Conservation (phyloP, 352 stramenopile genomes). For the Phytophthora agathidicida region DNA sequence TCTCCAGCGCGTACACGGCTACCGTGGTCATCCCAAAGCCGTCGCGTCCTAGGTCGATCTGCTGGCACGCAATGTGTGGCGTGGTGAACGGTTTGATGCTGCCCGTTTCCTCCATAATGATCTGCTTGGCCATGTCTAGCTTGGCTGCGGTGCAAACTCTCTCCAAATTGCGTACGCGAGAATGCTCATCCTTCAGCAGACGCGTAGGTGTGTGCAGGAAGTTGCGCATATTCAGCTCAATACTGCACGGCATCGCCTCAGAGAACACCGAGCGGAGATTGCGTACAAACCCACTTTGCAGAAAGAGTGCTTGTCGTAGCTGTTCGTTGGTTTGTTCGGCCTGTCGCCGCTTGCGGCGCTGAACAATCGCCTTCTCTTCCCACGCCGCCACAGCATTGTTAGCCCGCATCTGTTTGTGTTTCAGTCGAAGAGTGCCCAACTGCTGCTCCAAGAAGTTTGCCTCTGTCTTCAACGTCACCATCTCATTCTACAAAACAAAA, state of each 20-base stretch:
- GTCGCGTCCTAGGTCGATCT: constrained; percentile 22
- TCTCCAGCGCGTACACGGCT: constrained; percentile 33
- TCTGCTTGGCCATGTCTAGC: constrained; percentile 33
- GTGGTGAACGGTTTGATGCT: constrained; percentile 17
- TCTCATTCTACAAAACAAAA: constrained; percentile 21
- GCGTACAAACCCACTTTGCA: constrained; percentile 30
- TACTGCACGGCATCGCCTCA: constrained; percentile 20
- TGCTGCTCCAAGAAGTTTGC: constrained; percentile 45
- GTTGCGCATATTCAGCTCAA: constrained; percentile 37
- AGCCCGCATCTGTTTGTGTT: constrained; percentile 42
- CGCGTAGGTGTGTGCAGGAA: constrained; percentile 35
- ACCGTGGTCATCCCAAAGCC: constrained; percentile 42
- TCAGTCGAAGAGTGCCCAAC: constrained; percentile 38
- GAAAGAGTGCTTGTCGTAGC: constrained; percentile 34
- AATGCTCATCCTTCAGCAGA: constrained; percentile 17
- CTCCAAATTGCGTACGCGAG: constrained; percentile 25
- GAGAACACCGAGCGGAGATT: constrained; percentile 35
- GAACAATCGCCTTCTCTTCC: constrained; percentile 49
- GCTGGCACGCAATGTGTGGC: constrained; percentile 24
- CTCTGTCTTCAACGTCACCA: constrained; percentile 46
- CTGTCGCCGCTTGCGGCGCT: constrained; percentile 47
- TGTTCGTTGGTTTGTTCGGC: constrained; percentile 31
- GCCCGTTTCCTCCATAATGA: constrained; percentile 31
- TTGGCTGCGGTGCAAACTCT: constrained; percentile 31
- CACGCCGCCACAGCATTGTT: constrained; percentile 36